A percentile compares a stretch with the other conserved stretches of the same genome.
Evolutionary conservation across 129 eudicot species (phyloP).

Genomic region (Kitagawia praeruptora): DNA sequence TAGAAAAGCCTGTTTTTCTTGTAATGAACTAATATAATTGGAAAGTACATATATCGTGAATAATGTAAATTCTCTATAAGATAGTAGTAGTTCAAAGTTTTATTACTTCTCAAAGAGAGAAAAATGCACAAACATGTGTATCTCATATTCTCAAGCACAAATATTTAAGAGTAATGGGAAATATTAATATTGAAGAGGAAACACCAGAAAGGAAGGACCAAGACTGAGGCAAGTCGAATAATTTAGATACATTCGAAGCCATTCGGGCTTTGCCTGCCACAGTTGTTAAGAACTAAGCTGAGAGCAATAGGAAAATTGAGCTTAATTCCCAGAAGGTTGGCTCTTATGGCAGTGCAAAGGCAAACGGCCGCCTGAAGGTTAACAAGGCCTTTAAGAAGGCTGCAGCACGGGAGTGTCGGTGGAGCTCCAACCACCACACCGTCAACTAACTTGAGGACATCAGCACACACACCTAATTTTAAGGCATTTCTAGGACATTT

Average conservation of each 20-base stretch:
- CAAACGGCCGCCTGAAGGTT: conserved; percentile 61
- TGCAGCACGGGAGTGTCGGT: conserved; percentile 32
- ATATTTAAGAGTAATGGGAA: not conserved
- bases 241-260: not conserved
- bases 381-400: conserved; percentile 38
- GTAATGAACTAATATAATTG: too few species aligned
- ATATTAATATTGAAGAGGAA: not conserved
- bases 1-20: too few species aligned
- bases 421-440: not conserved
- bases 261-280: not conserved
- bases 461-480: conserved; percentile 59
- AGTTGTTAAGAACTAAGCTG: not conserved
- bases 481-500: conserved; percentile 49
- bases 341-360: conserved; percentile 62
- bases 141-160: too few species aligned
- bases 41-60: too few species aligned
- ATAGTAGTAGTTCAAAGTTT: too few species aligned
- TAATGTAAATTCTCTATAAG: too few species aligned
- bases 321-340: conserved; percentile 55
- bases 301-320: not conserved
- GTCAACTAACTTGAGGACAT: conserved; percentile 36
- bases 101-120: too few species aligned
- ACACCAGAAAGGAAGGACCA: not conserved
- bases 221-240: not conserved
- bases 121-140: too few species aligned